A percentile compares a stretch with the other conserved stretches of the same genome.
Conservation (phyloP, 345 rosid species). For the Syzygium jambos region DNA sequence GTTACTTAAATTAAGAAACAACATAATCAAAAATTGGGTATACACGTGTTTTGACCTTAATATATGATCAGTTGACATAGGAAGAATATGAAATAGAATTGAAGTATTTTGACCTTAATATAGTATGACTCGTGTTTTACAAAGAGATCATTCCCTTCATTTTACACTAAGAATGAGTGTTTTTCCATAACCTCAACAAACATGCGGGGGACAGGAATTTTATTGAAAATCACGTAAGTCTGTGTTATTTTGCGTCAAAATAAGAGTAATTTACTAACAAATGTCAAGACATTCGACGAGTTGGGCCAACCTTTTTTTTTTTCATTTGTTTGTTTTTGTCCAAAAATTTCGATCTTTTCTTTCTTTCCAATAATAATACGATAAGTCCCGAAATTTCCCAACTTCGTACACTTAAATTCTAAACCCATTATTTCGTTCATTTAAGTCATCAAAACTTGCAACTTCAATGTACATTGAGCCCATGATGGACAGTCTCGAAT, state of each 20-base stretch:
- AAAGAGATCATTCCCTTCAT: not conserved
- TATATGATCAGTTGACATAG: not conserved
- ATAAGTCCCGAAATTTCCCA: not conserved
- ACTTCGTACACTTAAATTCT: not conserved
- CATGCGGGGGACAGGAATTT: not conserved
- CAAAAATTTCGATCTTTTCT: not conserved
- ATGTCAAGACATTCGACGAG: rapidly evolving
- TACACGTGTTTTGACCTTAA: too few species aligned
- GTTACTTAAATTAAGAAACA: not conserved
- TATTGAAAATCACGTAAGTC: not conserved
- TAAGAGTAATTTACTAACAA: not conserved
- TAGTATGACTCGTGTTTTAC: too few species aligned
- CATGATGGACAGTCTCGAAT: not conserved
- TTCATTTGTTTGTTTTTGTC: not conserved
- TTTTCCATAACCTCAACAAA: rapidly evolving
- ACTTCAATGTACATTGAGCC: not conserved
- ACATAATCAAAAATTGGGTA: not conserved
- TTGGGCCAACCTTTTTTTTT: not conserved
- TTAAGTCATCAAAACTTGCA: not conserved
- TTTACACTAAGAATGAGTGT: not conserved
- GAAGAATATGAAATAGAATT: not conserved
- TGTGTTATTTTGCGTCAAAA: not conserved
- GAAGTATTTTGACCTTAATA: not conserved
- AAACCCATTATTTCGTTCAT: not conserved
- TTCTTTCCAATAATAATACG: not conserved